Conservation (phyloP, 179 eudicot genomes). For the Sideroxylon spinosum region DNA sequence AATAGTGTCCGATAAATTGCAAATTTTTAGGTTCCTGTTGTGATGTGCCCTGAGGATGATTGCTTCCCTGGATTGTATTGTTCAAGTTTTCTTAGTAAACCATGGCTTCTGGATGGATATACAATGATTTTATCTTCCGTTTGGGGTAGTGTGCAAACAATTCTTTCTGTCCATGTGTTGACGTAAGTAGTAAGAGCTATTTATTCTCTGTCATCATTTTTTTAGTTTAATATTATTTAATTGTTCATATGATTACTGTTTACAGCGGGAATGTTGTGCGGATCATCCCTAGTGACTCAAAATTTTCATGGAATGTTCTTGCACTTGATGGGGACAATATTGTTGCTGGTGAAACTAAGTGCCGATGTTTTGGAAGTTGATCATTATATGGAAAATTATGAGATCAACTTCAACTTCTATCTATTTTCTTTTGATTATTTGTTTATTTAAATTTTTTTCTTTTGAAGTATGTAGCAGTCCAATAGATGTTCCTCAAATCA, state of each 20-base stretch:
- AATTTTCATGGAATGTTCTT: conserved; percentile 70
- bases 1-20: neutral
- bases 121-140: conserved; percentile 69
- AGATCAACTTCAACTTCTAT: neutral
- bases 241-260: conserved; percentile 15
- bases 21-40: conserved; percentile 66
- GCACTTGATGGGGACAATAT: conserved; percentile 77
- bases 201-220: conserved; percentile 6
- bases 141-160: conserved; percentile 76
- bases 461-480: conserved; percentile 73
- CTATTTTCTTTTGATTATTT: neutral
- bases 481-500: conserved; percentile 65
- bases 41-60: conserved; percentile 73
- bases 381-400: neutral
- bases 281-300: conserved; percentile 55
- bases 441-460: neutral
- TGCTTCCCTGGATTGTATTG: conserved; percentile 85
- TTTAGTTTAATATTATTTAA: neutral
- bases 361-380: neutral
- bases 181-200: conserved; percentile 38
- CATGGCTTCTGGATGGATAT: conserved; percentile 92
- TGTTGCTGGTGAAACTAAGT: conserved; percentile 56
- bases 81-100: conserved; percentile 42
- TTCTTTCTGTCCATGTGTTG: conserved; percentile 63
- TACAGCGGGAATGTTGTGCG: conserved; percentile 68